Evolutionary conservation across 2,329 filamentous ascomycete genomes (phyloP), one percentile per base, ranked within the genome.

Genomic region (Atkinsonella hypoxylon): DNA sequence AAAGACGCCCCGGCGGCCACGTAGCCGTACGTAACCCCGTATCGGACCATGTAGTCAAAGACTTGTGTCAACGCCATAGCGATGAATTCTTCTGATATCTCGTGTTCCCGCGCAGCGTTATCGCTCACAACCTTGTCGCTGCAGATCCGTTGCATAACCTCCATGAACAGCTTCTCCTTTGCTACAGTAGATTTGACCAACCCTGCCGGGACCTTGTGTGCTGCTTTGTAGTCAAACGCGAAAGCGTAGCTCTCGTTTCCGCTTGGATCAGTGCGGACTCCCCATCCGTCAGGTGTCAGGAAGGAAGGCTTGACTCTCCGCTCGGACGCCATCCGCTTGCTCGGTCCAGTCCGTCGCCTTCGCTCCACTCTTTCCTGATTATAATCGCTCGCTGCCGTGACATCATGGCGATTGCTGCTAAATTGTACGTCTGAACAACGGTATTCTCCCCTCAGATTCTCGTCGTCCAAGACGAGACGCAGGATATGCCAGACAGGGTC

Each of bases 1-100:
- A 57, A 53, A 11, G 57, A 57, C 52, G 59, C 51, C 42, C 60
- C 59, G 32, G 57, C 57, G 51, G 55, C 48, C 9, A 64, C 31
- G 50, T 60, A 57, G 53, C 59, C 56, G 47, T 61, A 64, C 45
- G 54, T 48, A 32, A 62, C 45, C 38, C 49, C 55, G 39, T 48
- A 50, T 31, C 17, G 3, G 15, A 60, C 36, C 56, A 60, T 60
- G n/a, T 55, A 56, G 45, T 60, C 42, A 31, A 56, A 60, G 26
- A 55, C 51, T 44, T 59, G 53, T 46, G 53, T 55, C 34, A 58
- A 48, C 18, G 52, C 53, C 53, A 56, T 57, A 45, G 56, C 56
- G 51, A 57, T 47, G 34, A 13, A 4, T 38, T 38, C 34, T 38
- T 38, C 34, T 3, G 12, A 1, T 13, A 13, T 13, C 12, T 38